Base-by-base conservation (phyloP, 176 grass and related monocot species). In the Zoysia pacifica region DNA sequence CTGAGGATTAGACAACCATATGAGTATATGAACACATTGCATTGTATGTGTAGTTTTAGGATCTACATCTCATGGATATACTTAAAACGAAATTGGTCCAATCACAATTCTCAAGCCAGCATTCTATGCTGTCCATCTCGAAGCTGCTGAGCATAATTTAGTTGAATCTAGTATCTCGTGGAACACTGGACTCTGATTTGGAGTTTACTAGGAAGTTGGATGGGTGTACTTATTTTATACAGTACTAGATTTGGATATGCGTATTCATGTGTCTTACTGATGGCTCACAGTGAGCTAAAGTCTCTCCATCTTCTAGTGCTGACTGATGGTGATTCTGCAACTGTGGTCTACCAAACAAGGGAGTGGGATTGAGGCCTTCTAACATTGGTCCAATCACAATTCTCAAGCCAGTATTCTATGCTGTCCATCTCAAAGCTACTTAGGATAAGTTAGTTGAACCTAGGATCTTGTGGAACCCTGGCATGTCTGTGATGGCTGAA, bases 41-140 rank as follows among this genome's bases (percentile, higher is more conserved):
- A 28, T 28, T 75, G 45, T 36, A 50, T 53, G 38, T 44, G 2
- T 79, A 38, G 18, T 56, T 36, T 4, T 13, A 2, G 50, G 15
- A 78, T 67, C 36, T 66, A 43, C 52, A 78, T 44, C 37, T 74
- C 51, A 16, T 74, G 55, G 16, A 8, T 65, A n/a, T 5, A 18
- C 2, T 65, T 10, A 28, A 28, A 28, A 28, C 28, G 28, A 28
- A 28, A 15, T 55, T 5, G 15, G 15, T 55, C 3, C 4, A 5
- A 55, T 55, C 5, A 6, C 15, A 15, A 55, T 55, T 16, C 15
- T 18, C 52, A 55, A 55, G 52, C 15, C 13, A 6, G 2, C 50
- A 14, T 14, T 2, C 10, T 52, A 52, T 52, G 0, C 14, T 52
- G 11, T 52, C 10, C 48, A 49, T 10, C 9, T 49, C 50, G 14